Base-by-base conservation (phyloP, 495 filamentous ascomycete genomes). In the Aspergillus leporis region DNA sequence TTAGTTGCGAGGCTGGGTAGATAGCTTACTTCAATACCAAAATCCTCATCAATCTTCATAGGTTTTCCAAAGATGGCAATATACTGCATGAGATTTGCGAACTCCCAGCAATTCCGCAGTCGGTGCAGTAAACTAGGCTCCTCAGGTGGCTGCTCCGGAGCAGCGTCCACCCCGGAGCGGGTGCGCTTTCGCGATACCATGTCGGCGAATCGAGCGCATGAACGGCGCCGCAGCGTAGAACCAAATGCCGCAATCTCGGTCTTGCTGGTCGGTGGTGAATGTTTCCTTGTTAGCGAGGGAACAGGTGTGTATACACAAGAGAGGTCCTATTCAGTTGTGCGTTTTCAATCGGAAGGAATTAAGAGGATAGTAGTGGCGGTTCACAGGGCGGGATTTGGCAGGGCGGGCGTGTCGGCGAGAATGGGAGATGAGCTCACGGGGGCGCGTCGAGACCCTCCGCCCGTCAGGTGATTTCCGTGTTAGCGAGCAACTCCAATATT, bases 61-160 rank as follows among this genome's bases (percentile, higher is more conserved):
- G 88, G 85, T 62, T 87, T 85, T 28, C 92, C 92, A 74, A 98
- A 98, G 53, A 92, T 83, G 64, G 85, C 86, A 54, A 97, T 89
- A 77, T 91, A 98, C 74, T 98, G 94, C 78, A 88, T 92, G 5
- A 98, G 81, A 68, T 91, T 92, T 48, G 94, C 90, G 73, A 98
- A 97, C 72, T 97, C 90, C 92, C 94, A 97, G 77, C 87, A 88
- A 70, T 90, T 94, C 50, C 93, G 81, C 58, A 98, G 80, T 61
- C 81, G 85, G 48, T 87, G 76, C 22, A 96, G 80, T 55, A 86
- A 61, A 51, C 74, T 76, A 47, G 70, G 69, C 61, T 85, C 80
- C 61, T 84, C 73, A 5, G 78, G 72, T 51, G 71, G 62, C 60
- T 82, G 65, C 61, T 76, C 71, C 67, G 67, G 62, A 34, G 64